Evolutionary conservation across 2,329 filamentous ascomycete species (phyloP).

Genomic region (Cytospora piceicola): DNA sequence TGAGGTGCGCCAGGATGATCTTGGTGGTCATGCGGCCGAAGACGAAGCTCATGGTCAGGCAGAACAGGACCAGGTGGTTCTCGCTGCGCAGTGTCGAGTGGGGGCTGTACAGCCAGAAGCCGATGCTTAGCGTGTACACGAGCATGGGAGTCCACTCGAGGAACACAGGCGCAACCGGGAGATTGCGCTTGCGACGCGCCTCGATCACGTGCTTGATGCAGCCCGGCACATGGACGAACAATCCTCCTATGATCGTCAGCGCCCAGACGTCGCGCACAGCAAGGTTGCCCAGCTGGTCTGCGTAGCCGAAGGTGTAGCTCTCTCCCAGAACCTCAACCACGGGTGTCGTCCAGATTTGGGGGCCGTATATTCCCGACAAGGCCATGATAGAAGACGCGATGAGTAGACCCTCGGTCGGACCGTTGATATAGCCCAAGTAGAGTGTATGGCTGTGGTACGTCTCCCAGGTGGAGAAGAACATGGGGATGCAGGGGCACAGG

Average conservation of each 20-base stretch:
- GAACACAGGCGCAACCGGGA: constrained; percentile 81
- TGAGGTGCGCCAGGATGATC: constrained; percentile 95
- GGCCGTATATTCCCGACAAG: constrained; percentile 84
- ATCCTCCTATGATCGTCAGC: constrained; percentile 65
- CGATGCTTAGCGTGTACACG: constrained; percentile 74
- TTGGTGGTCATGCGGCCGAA: constrained; percentile 99
- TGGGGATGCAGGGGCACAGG: constrained; percentile 86
- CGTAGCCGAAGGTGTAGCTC: constrained; percentile 54
- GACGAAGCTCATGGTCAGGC: constrained; percentile 92
- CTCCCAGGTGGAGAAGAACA: constrained; percentile 99
- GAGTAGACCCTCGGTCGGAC: constrained; percentile 91
- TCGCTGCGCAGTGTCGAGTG: constrained; percentile 79
- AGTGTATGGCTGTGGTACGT: constrained; percentile 98
- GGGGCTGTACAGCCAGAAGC: constrained; percentile 87
- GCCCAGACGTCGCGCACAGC: constrained; percentile 91
- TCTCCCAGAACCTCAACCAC: constrained; percentile 71
- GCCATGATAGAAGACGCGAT: constrained; percentile 87
- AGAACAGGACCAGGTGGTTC: constrained; percentile 91
- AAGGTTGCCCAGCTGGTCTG: constrained; percentile 66
- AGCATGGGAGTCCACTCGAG: constrained; percentile 92
- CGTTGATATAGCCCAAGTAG: constrained; percentile 95
- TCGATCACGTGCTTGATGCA: constrained; percentile 85
- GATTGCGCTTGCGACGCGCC: constrained; percentile 71
- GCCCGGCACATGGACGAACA: constrained; percentile 81
- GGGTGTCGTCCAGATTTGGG: constrained; percentile 80